A percentile compares a stretch with the other conserved stretches of the same genome.
phyloP scores from a whole-genome alignment of 257 asterid species.

The Apocynum venetum region DNA sequence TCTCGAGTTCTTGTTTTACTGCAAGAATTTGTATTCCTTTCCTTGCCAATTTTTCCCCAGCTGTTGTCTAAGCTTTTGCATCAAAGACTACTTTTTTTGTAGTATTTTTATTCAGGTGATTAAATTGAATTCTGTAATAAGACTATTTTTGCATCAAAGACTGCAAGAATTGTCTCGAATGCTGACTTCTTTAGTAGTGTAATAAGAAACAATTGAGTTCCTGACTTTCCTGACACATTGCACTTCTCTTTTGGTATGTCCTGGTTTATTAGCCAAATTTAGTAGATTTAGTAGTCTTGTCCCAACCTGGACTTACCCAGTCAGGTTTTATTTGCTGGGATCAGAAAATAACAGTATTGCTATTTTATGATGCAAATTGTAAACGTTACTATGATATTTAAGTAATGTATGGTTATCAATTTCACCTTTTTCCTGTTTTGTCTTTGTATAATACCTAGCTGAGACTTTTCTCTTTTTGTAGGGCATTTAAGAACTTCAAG shows the following conservation, averaged over 20 bases:
- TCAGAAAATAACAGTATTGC: not conserved
- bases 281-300: not conserved
- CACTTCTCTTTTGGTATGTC: not conserved
- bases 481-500: slow-evolving; percentile 39
- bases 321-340: not conserved
- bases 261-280: not conserved
- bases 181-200: not conserved
- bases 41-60: not conserved
- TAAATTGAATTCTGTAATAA: too few species aligned
- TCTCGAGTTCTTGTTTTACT: not conserved
- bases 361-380: slow-evolving; percentile 1
- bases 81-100: not conserved
- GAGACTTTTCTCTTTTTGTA: slow-evolving; percentile 11
- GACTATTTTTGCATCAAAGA: too few species aligned
- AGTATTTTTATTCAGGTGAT: too few species aligned
- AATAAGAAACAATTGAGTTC: not conserved
- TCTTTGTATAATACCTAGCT: slow-evolving; percentile 9
- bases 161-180: not conserved
- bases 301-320: not conserved
- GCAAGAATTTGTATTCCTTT: not conserved
- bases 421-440: not conserved
- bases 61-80: not conserved
- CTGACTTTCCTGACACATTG: not conserved
- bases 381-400: not conserved
- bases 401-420: not conserved